Evolutionary conservation across 1,139 yeast genomes (phyloP).

Genomic region (Candida tropicalis): DNA sequence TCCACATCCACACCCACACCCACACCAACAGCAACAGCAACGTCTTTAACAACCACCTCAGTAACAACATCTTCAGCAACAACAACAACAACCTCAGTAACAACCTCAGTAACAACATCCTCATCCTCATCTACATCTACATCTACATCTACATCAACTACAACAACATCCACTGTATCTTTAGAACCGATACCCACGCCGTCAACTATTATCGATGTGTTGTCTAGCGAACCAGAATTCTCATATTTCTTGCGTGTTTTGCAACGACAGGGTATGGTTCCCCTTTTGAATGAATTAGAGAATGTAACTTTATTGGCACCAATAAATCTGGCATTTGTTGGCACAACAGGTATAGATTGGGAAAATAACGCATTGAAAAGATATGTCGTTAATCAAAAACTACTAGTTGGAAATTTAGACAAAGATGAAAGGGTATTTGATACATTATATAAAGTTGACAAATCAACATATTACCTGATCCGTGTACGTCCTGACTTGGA

Average conservation of each 20-base stretch:
- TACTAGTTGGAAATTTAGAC: constrained; percentile 38
- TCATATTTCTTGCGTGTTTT: constrained; percentile 66
- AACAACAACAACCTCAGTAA: no score
- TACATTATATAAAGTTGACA: constrained; percentile 26
- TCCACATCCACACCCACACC: no score
- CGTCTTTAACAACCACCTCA: no score
- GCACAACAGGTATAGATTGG: constrained; percentile 11
- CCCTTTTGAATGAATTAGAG: constrained; percentile 60
- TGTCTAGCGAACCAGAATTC: constrained; percentile 74
- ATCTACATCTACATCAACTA: background rate
- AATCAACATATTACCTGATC: constrained; percentile 29
- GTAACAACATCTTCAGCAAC: no score
- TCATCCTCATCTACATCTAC: background rate
- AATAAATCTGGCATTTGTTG: constrained; percentile 73
- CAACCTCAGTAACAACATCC: background rate
- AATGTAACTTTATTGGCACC: constrained; percentile 87
- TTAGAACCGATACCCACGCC: constrained; percentile 28
- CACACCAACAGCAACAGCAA: no score
- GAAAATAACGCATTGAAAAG: constrained; percentile 30
- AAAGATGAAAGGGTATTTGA: constrained; percentile 31
- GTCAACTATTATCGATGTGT: constrained; percentile 70
- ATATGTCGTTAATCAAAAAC: constrained; percentile 38
- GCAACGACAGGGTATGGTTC: constrained; percentile 70
- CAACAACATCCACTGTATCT: constrained; percentile 7
- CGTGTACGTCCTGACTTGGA: constrained; percentile 33